A percentile compares a stretch with the other conserved stretches of the same genome.
Evolutionary conservation across 2,329 filamentous ascomycete species (phyloP).

Genomic region (Metarhizium humberi): DNA sequence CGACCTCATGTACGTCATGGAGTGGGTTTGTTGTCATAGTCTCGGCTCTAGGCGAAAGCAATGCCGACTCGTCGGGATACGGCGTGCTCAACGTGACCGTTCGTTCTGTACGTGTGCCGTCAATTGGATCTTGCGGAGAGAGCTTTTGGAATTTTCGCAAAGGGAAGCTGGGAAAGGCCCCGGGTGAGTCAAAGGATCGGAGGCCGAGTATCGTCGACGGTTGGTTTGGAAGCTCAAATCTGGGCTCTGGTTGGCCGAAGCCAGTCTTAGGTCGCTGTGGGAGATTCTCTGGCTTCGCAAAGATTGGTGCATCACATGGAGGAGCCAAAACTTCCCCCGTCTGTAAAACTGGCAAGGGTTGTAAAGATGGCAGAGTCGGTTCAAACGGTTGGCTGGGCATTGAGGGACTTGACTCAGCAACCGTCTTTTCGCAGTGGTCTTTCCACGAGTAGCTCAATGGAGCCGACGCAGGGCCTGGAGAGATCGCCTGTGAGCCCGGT

Average conservation of each 20-base stretch:
- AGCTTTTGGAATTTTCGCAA: conserved; percentile 5
- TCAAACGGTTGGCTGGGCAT: not conserved
- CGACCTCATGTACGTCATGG: conserved; percentile 33
- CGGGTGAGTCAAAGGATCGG: conserved; percentile 13
- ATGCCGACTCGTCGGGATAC: conserved; percentile 38
- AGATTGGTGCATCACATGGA: conserved; percentile 10
- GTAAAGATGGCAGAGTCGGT: not conserved
- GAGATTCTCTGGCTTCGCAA: not conserved
- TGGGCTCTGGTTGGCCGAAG: conserved; percentile 10
- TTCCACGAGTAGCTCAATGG: conserved; percentile 55
- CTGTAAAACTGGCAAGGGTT: not conserved
- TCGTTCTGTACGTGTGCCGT: conserved; percentile 19
- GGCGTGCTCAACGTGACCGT: conserved; percentile 25
- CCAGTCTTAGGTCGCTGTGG: conserved; percentile 28
- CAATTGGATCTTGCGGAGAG: conserved; percentile 4
- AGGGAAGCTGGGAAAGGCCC: conserved; percentile 4
- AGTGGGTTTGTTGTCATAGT: conserved; percentile 64
- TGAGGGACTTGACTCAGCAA: not conserved
- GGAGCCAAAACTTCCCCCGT: not conserved
- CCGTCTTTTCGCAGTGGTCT: conserved; percentile 27
- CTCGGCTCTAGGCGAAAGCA: conserved; percentile 63
- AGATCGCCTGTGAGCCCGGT: conserved; percentile 39
- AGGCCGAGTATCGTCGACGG: conserved; percentile 27
- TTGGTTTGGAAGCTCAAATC: conserved; percentile 8
- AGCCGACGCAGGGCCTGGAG: conserved; percentile 57